Conservation (phyloP, 768 basidiomycete species). For the Boletus barrowsii region DNA sequence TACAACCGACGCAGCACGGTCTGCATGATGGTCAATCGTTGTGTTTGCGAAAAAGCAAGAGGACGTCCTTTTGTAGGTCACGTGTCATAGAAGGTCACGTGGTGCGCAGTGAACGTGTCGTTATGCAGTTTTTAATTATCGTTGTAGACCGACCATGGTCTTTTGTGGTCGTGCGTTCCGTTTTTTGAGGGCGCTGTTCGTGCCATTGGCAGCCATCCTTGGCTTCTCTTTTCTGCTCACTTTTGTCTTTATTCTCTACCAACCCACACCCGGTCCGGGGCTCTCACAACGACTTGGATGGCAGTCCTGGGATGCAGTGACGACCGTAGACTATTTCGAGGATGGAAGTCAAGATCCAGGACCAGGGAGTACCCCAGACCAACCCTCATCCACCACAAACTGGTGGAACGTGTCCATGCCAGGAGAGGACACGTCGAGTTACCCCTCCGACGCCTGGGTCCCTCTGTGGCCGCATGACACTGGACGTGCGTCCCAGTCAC, state of each 20-base stretch:
- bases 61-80: background rate
- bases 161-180: conserved; percentile 44
- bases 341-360: background rate
- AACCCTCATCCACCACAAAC: conserved; percentile 7
- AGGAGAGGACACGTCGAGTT: conserved; percentile 55
- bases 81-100: background rate
- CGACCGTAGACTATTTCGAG: conserved; percentile 20
- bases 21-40: conserved; percentile 22
- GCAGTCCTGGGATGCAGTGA: conserved; percentile 81
- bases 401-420: conserved; percentile 19
- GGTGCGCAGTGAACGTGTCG: background rate
- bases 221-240: conserved; percentile 71
- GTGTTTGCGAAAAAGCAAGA: background rate
- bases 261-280: conserved; percentile 73
- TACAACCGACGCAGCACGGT: conserved; percentile 40
- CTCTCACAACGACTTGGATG: conserved; percentile 73
- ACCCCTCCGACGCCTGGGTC: conserved; percentile 61
- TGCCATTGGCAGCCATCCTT: conserved; percentile 58
- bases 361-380: background rate
- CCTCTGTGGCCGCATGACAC: conserved; percentile 31
- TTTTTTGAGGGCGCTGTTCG: conserved; percentile 50
- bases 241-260: conserved; percentile 78
- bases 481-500: conserved; percentile 18
- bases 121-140: too few relatives aligned
- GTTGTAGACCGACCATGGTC: too few relatives aligned